Percentiles rank a stretch among this genome's conserved stretches.
Evolutionary conservation across 768 basidiomycete species (phyloP).

Genomic region (Lactifluus pinguis): DNA sequence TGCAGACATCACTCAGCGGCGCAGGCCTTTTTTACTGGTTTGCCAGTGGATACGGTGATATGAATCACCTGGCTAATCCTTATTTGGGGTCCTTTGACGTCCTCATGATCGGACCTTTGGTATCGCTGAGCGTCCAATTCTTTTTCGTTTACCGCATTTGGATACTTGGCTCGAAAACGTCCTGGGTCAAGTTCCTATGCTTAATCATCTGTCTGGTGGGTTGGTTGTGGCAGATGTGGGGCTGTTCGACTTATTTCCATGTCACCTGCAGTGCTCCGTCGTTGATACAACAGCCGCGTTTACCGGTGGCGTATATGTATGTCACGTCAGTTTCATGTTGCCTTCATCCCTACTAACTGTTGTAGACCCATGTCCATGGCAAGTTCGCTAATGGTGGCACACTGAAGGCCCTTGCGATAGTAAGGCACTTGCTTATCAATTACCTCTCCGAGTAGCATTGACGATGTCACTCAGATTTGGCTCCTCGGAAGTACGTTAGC

Average conservation of each 20-base stretch:
- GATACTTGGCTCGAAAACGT: neutral
- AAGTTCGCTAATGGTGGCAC: neutral
- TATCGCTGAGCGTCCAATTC: neutral
- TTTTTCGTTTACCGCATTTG: slow-evolving; percentile 4
- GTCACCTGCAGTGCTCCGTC: neutral
- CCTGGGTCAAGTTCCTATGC: neutral
- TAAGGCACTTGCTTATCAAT: neutral
- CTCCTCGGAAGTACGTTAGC: neutral
- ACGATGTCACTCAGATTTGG: neutral
- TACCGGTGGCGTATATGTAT: neutral
- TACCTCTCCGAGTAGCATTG: neutral
- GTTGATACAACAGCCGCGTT: neutral
- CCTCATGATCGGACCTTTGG: neutral
- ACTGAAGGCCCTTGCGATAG: neutral
- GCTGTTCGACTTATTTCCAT: neutral
- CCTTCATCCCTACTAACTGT: neutral
- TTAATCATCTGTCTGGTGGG: neutral
- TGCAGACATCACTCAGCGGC: slow-evolving; percentile 13
- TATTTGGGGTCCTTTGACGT: slow-evolving; percentile 17
- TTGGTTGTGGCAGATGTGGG: neutral
- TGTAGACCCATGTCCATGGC: neutral
- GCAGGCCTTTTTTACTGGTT: slow-evolving; percentile 26
- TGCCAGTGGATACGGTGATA: slow-evolving; percentile 24
- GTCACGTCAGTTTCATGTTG: neutral
- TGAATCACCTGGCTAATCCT: slow-evolving; percentile 17